Evolutionary conservation across 805 yeast species (phyloP).

Genomic region (Saturnispora diversa): DNA sequence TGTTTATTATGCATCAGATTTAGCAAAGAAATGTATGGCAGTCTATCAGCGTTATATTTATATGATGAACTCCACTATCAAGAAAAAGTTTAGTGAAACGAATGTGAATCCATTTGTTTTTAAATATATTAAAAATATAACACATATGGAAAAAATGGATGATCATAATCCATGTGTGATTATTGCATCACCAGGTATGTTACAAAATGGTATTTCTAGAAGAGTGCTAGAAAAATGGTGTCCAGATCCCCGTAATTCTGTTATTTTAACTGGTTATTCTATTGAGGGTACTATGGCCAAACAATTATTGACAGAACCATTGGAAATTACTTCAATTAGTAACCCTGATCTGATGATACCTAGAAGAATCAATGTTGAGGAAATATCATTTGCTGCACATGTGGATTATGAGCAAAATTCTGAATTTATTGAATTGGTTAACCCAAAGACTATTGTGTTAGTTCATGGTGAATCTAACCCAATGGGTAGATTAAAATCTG

Average conservation of each 20-base stretch:
- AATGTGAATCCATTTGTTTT: conserved; percentile 86
- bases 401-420: conserved; percentile 94
- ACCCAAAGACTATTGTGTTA: conserved; percentile 75
- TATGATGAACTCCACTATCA: conserved; percentile 92
- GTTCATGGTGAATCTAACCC: conserved; percentile 98
- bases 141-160: conserved; percentile 74
- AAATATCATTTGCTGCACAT: conserved; percentile 98
- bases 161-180: conserved; percentile 95
- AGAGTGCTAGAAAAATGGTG: conserved; percentile 93
- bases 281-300: conserved; percentile 99
- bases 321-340: conserved; percentile 74
- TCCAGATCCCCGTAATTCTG: conserved; percentile 86
- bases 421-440: conserved; percentile 80
- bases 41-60: conserved; percentile 94
- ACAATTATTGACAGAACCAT: conserved; percentile 77
- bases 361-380: conserved; percentile 80
- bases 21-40: conserved; percentile 94
- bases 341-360: conserved; percentile 82
- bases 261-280: conserved; percentile 91
- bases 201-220: conserved; percentile 91
- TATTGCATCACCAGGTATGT: conserved; percentile 97
- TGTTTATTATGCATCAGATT: conserved; percentile 83
- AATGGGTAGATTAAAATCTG: conserved; percentile 97
- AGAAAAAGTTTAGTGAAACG: conserved; percentile 66
- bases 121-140: conserved; percentile 72